Evolutionary conservation across 176 grass and related monocot genomes (phyloP).

Genomic region (Bonia amplexicaulis): DNA sequence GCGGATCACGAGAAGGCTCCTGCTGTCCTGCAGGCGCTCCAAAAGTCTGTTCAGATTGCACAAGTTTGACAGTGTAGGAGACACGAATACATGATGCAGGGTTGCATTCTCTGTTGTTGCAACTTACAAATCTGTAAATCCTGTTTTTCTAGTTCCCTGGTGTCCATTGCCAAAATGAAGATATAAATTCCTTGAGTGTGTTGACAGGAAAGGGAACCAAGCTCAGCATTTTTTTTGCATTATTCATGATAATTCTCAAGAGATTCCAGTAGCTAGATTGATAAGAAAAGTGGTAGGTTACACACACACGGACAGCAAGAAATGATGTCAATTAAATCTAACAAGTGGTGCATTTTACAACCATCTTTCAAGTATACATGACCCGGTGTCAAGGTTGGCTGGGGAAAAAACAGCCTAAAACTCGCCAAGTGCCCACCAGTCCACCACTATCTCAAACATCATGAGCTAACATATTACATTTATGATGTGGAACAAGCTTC

Average conservation of each 20-base stretch:
- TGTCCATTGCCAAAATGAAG: background rate
- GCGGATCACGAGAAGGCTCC: constrained; percentile 85
- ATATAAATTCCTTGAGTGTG: background rate
- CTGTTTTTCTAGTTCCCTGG: background rate
- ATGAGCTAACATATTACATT: background rate
- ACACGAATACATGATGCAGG: background rate
- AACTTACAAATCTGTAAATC: background rate
- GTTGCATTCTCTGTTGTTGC: background rate
- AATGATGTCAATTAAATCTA: constrained; percentile 29
- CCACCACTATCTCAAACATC: constrained; percentile 15
- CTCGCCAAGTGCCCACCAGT: background rate
- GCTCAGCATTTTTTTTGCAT: background rate
- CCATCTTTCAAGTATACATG: constrained; percentile 30
- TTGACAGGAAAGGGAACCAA: background rate
- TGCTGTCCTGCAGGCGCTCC: constrained; percentile 77
- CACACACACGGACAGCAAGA: background rate
- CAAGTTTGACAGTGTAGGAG: constrained; percentile 28
- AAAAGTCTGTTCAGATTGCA: constrained; percentile 63
- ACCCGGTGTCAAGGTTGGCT: constrained; percentile 30
- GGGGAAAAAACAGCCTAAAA: constrained; percentile 39
- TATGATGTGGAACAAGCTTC: constrained; percentile 65
- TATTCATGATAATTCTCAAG: constrained; percentile 6
- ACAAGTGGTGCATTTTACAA: constrained; percentile 11
- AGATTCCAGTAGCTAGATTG: background rate
- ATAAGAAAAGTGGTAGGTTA: background rate